phyloP scores from a whole-genome alignment of 208 protist species.

The Trichomonas vaginalis region DNA sequence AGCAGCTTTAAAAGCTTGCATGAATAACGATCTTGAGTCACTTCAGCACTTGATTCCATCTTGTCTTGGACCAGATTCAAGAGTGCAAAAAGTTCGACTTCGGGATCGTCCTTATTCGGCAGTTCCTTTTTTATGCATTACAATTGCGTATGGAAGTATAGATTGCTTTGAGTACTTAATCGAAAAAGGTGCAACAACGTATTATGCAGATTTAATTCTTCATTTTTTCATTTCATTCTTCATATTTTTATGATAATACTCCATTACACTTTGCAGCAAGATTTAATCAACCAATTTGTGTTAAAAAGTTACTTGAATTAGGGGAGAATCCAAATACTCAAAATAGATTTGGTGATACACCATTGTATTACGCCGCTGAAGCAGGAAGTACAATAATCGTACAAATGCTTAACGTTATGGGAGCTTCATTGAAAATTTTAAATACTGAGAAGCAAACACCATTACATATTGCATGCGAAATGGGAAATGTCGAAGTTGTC shows the following conservation, averaged over 20 bases:
- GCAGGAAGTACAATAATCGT: neutral
- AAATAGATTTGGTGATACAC: neutral
- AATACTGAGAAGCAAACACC: neutral
- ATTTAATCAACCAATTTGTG: neutral
- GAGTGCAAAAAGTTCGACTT: neutral
- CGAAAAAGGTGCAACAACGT: constrained; percentile 14
- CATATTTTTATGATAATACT: neutral
- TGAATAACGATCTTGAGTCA: neutral
- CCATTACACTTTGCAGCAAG: neutral
- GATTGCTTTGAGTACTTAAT: neutral
- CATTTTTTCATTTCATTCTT: neutral
- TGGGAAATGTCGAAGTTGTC: neutral
- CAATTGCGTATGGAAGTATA: neutral
- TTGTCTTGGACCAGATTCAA: neutral
- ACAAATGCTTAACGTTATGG: neutral
- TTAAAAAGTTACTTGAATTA: neutral
- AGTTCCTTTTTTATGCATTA: neutral
- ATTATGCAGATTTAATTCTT: neutral
- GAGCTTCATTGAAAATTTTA: neutral
- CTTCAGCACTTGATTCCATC: neutral
- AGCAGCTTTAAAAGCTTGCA: constrained; percentile 3
- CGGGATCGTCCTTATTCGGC: neutral
- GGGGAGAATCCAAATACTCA: neutral
- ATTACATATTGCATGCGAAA: neutral
- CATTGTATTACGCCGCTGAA: neutral